Evolutionary conservation across 2,329 filamentous ascomycete genomes (phyloP), one percentile per base, ranked within the genome.

Genomic region (Diaporthe sp.): DNA sequence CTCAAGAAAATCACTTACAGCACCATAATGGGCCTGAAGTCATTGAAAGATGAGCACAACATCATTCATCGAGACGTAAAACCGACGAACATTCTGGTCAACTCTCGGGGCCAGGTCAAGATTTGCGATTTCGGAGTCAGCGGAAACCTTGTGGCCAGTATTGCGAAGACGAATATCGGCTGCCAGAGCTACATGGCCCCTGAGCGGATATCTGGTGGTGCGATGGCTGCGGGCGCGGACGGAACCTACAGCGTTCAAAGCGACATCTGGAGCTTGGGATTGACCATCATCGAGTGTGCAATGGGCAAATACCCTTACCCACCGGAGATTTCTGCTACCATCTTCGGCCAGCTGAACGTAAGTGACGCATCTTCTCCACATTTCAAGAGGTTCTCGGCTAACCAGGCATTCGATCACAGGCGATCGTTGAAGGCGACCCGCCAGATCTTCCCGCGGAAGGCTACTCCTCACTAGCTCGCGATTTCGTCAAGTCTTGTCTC

Each of bases 131-230:
- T 99, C 83, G 97, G 97, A 73, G 97, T 99, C 72, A 97, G 94
- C 78, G 97, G 97, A 71, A 99, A 99, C 80, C 86, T 99, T 33
- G 97, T 99, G 30, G 96, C 97, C 33, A 98, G 95, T 86, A 98
- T 98, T 80, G 97, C 97, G 69, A 98, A 97, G 85, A 99, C 97
- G 38, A 99, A 99, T 82, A 99, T 99, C 80, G 97, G 97, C 52
- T 99, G 97, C 81, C 97, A 99, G 85, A 98, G 96, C 81, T 99
- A 99, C 85, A 99, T 99, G 97, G 97, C 97, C 0, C 97, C 97
- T 0, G 97, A 99, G 84, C 89, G 97, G 77, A 99, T 99, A 80
- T 95, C 95, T 12, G 95, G 95, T 66, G 95, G 96, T 73, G 93
- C 93, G 30, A 91, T 95, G 80, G 91, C 94, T 74, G 88, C 92